phyloP scores from a whole-genome alignment of 2,329 filamentous ascomycete species.

The Fusarium caatingaense region DNA sequence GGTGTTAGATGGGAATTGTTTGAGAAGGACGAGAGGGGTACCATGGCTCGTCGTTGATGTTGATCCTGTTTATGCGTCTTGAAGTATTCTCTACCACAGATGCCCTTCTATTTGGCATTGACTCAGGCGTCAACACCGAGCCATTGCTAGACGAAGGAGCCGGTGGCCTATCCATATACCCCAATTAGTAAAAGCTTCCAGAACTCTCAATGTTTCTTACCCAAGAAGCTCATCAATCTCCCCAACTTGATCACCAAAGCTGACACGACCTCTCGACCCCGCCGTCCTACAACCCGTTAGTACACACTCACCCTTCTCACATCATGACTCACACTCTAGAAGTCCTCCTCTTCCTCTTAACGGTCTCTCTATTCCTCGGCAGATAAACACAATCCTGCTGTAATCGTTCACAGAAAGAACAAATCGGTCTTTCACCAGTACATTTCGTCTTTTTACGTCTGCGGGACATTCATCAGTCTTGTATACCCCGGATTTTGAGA shows the following conservation, averaged over 20 bases:
- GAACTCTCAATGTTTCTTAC: neutral
- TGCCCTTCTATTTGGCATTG: neutral
- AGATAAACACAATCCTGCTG: conserved; percentile 35
- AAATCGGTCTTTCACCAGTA: conserved; percentile 34
- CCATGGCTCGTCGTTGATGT: neutral
- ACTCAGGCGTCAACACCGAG: conserved; percentile 19
- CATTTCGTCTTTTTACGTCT: conserved; percentile 43
- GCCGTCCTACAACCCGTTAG: neutral
- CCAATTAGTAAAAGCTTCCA: accelerated
- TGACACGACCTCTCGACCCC: conserved; percentile 1
- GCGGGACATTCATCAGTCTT: neutral
- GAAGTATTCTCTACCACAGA: conserved; percentile 2
- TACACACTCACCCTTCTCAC: neutral
- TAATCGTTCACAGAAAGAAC: conserved; percentile 38
- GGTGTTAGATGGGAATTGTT: accelerated
- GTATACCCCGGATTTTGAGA: neutral
- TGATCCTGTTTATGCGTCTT: conserved; percentile 5
- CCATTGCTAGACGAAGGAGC: conserved; percentile 14
- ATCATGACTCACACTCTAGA: conserved; percentile 21
- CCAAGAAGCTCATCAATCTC: conserved; percentile 25
- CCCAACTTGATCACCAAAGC: conserved; percentile 1
- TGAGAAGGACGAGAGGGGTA: neutral
- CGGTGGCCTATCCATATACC: neutral
- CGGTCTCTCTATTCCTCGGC: conserved; percentile 25
- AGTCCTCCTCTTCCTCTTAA: conserved; percentile 16